Evolutionary conservation across 768 basidiomycete genomes (phyloP), one percentile per base, ranked within the genome.

Genomic region (Auricularia sp.): DNA sequence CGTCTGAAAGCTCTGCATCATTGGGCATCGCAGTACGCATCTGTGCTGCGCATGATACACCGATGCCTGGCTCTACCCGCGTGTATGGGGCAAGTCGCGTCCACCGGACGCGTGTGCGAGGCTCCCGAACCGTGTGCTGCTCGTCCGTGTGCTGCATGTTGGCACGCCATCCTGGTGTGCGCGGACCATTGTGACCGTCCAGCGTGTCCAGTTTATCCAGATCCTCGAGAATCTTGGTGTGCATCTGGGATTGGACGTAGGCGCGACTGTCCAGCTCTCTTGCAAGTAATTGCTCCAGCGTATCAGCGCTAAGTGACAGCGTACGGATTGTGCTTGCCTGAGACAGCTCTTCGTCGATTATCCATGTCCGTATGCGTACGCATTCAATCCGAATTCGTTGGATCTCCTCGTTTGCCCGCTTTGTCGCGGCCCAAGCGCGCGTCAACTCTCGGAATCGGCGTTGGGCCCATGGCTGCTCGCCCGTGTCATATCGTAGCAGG

Each of bases 401-500:
- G n/a, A 63, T 51, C 51, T 63, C 62, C 21, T 63, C 47, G 18
- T 23, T 6, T 16, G 62, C 62, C 10, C 62, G 54, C 33, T 35
- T 34, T 29, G 54, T 18, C 47, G 36, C 47, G 3, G 54, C 33
- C 44, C 51, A 56, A 3, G 51, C 54, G 3, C 18, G 21, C 21
- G 54, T 18, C 18, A 63, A 33, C 35, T 63, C 33, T 29, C 62
- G 51, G 47, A 63, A 33, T 5, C 18, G 47, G 16, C 23, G 44
- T 21, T 53, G 47, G 33, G 36, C 36, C 62, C 62, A 63, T 11
- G 23, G 47, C 18, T 51, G 47, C 11, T 16, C 21, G 47, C 47
- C 47, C 10, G 21, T 21, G 47, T 51, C 47, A 16, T 51, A 21
- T 3, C 62, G 44, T 3, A 63, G 62, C 2, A 63, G 21, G 14